Evolutionary conservation across 768 basidiomycete genomes (phyloP).

Genomic region (Pholiota microspora): DNA sequence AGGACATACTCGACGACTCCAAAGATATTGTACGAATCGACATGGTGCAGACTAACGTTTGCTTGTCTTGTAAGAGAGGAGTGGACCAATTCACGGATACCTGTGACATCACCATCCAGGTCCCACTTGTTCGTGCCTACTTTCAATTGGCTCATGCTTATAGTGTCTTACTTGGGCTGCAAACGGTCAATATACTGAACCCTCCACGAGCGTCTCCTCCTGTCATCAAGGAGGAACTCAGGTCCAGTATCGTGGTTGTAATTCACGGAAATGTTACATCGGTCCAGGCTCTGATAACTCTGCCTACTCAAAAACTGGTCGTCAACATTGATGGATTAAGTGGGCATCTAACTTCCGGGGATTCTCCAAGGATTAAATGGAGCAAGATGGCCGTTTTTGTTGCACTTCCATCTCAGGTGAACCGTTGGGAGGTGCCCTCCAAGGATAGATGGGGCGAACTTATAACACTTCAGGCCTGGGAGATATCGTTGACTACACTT

Average conservation of each 20-base stretch:
- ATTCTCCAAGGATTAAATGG: slow-evolving; percentile 32
- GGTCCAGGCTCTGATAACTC: slow-evolving; percentile 44
- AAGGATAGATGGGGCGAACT: slow-evolving; percentile 74
- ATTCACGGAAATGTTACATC: slow-evolving; percentile 24
- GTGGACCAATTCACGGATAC: slow-evolving; percentile 31
- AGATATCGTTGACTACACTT: slow-evolving; percentile 32
- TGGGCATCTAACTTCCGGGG: slow-evolving; percentile 21
- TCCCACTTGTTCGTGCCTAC: slow-evolving; percentile 50
- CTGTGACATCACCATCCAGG: slow-evolving; percentile 43
- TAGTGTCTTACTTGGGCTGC: slow-evolving; percentile 59
- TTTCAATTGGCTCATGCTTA: slow-evolving; percentile 71
- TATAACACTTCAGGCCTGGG: slow-evolving; percentile 53
- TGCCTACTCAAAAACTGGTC: slow-evolving; percentile 49
- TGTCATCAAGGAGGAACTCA: neutral
- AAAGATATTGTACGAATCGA: slow-evolving; percentile 47
- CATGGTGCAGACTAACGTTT: slow-evolving; percentile 24
- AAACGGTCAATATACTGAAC: slow-evolving; percentile 44
- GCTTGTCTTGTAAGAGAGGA: slow-evolving; percentile 25
- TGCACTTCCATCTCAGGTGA: slow-evolving; percentile 39
- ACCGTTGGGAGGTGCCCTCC: slow-evolving; percentile 31
- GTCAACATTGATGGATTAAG: slow-evolving; percentile 41
- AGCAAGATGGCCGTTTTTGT: slow-evolving; percentile 56
- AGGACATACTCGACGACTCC: slow-evolving; percentile 39
- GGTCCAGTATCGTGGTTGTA: slow-evolving; percentile 8
- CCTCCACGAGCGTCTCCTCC: slow-evolving; percentile 9